These are phyloP conservation scores for Peribolospora kevripleyi DNA, from an alignment of 768 basidiomycete genomes.

Conservation along the genomic window DNA sequence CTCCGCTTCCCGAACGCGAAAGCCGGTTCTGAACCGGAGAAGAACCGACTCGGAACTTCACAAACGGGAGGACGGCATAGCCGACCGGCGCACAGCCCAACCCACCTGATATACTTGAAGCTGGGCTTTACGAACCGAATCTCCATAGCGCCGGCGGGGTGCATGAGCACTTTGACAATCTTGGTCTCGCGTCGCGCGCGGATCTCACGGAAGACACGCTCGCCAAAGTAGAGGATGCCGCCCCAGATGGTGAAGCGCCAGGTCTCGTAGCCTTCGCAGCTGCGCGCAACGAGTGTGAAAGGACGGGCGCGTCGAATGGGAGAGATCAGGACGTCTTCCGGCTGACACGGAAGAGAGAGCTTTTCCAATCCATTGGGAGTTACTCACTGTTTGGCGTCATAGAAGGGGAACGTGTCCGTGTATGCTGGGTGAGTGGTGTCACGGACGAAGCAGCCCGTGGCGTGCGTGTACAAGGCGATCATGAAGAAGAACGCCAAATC, in stretches of 20 bases:
- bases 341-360: too few relatives aligned
- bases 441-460: constrained; percentile 78
- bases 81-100: constrained; percentile 9
- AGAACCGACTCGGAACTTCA: not conserved
- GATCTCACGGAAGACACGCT: constrained; percentile 61
- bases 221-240: constrained; percentile 65
- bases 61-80: not conserved
- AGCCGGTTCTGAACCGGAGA: too few relatives aligned
- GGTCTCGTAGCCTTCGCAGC: constrained; percentile 61
- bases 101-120: constrained; percentile 47
- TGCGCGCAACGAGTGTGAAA: constrained; percentile 2
- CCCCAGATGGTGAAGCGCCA: constrained; percentile 83
- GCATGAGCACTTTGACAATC: constrained; percentile 63
- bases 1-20: not conserved
- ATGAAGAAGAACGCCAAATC: constrained; percentile 73
- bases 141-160: constrained; percentile 82
- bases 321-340: too few relatives aligned
- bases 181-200: constrained; percentile 52
- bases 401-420: constrained; percentile 55
- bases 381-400: constrained; percentile 37
- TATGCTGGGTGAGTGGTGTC: constrained; percentile 52
- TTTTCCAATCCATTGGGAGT: too few relatives aligned
- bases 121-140: constrained; percentile 73
- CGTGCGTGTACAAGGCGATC: constrained; percentile 24
- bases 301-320: constrained; percentile 7